Conservation (phyloP, 1,139 yeast species). For the Torulaspora globosa region DNA sequence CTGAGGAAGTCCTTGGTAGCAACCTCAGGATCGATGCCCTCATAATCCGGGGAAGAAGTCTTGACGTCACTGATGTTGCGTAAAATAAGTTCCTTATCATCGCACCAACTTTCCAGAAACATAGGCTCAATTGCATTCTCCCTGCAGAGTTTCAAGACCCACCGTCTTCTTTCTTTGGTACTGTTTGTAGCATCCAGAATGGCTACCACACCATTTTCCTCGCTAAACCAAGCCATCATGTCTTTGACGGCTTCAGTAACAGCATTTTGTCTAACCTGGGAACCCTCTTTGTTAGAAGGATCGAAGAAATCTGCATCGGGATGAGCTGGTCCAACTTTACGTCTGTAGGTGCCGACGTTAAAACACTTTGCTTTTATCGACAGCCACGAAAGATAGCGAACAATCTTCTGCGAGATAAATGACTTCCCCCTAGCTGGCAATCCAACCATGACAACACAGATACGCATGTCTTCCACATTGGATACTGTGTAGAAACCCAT, state of each 20-base stretch:
- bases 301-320: conserved; percentile 78
- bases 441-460: conserved; percentile 75
- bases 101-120: conserved; percentile 89
- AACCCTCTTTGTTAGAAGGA: conserved; percentile 59
- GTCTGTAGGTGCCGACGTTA: conserved; percentile 82
- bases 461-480: conserved; percentile 64
- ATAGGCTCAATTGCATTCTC: conserved; percentile 76
- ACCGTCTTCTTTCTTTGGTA: conserved; percentile 64
- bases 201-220: conserved; percentile 83
- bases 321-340: conserved; percentile 49
- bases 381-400: conserved; percentile 86
- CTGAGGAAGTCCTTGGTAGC: conserved; percentile 70
- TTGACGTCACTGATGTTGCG: conserved; percentile 83
- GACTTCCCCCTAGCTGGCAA: conserved; percentile 68
- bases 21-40: conserved; percentile 62
- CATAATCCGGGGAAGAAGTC: conserved; percentile 82
- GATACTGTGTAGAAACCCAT: conserved; percentile 77
- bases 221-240: conserved; percentile 81
- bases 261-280: conserved; percentile 61
- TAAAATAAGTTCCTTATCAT: conserved; percentile 70
- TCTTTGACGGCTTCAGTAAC: conserved; percentile 71
- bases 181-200: conserved; percentile 86
- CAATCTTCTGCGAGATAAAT: conserved; percentile 66
- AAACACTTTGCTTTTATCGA: conserved; percentile 83
- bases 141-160: conserved; percentile 60